Percentiles rank a stretch among this genome's conserved stretches.
Conservation (phyloP, 192 early-diverging fungal species). For the Linnemannia exigua region DNA sequence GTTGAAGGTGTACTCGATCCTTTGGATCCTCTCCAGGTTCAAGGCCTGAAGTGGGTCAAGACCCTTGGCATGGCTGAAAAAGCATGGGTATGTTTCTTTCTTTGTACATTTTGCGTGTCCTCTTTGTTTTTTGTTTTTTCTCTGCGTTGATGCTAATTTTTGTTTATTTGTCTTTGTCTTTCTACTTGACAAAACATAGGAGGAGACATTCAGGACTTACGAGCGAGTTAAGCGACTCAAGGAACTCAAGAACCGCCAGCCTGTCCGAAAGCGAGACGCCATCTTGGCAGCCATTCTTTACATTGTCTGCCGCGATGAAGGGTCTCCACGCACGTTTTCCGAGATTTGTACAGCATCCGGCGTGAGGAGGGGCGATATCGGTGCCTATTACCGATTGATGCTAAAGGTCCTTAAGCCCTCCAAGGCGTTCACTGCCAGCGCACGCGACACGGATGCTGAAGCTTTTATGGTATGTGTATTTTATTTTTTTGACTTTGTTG, state of each 20-base stretch:
- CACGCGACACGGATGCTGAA: conserved; percentile 54
- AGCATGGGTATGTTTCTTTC: conserved; percentile 28
- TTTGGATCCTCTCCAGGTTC: conserved; percentile 35
- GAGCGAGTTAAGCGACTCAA: conserved; percentile 70
- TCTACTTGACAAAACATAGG: conserved; percentile 14
- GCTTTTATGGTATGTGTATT: conserved; percentile 57
- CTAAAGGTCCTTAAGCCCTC: conserved; percentile 67
- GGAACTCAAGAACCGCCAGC: conserved; percentile 76
- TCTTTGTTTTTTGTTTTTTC: no score
- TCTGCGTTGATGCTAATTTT: not conserved
- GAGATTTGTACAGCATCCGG: conserved; percentile 74
- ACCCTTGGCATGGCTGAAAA: conserved; percentile 38
- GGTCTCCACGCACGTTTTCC: conserved; percentile 72
- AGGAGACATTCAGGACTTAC: conserved; percentile 64
- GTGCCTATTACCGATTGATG: conserved; percentile 75
- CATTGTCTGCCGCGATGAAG: conserved; percentile 70
- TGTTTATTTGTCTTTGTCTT: not conserved
- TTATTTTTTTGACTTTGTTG: conserved; percentile 26
- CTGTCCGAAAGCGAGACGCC: conserved; percentile 70
- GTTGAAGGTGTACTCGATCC: conserved; percentile 12
- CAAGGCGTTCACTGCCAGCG: conserved; percentile 33
- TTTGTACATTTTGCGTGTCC: no score
- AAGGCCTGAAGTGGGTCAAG: conserved; percentile 49
- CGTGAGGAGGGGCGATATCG: conserved; percentile 72
- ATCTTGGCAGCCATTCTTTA: conserved; percentile 74